Conservation (phyloP, 768 basidiomycete genomes). For the Cyclocybe cylindracea region DNA sequence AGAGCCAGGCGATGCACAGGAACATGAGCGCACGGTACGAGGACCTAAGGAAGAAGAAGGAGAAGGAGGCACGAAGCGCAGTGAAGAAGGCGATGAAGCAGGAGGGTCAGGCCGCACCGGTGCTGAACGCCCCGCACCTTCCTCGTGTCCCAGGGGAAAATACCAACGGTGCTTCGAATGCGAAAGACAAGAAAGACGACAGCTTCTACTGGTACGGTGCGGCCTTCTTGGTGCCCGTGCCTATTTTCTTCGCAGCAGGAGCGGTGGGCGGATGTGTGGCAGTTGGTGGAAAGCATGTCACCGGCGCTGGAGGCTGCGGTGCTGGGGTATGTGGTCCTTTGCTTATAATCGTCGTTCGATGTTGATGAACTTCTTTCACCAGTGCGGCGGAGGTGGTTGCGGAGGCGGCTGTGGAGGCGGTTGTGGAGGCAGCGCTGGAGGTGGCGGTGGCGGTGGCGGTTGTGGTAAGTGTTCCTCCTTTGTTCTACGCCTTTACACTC, state of each 20-base stretch:
- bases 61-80: slow-evolving; percentile 8
- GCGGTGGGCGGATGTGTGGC: not conserved
- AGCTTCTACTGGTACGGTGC: not conserved
- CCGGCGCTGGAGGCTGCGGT: slow-evolving; percentile 12
- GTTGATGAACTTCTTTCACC: not conserved
- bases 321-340: slow-evolving; percentile 9
- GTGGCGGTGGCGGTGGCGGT: slow-evolving; percentile 14
- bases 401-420: slow-evolving; percentile 14
- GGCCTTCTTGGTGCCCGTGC: slow-evolving; percentile 43
- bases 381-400: slow-evolving; percentile 6
- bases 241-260: slow-evolving; percentile 26
- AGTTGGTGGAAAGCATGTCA: slow-evolving; percentile 3
- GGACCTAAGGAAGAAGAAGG: slow-evolving; percentile 7
- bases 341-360: not conserved
- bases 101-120: too few relatives aligned
- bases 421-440: slow-evolving; percentile 8
- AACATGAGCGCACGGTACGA: slow-evolving; percentile 9
- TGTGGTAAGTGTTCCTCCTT: not conserved
- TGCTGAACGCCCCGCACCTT: too few relatives aligned
- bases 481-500: not conserved
- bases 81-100: slow-evolving; percentile 16
- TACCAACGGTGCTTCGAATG: too few relatives aligned
- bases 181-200: too few relatives aligned
- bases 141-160: too few relatives aligned
- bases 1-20: slow-evolving; percentile 19